Percentiles rank a stretch among this genome's conserved stretches.
Conservation (phyloP, 495 filamentous ascomycete genomes). For the Amorphotheca resinae region DNA sequence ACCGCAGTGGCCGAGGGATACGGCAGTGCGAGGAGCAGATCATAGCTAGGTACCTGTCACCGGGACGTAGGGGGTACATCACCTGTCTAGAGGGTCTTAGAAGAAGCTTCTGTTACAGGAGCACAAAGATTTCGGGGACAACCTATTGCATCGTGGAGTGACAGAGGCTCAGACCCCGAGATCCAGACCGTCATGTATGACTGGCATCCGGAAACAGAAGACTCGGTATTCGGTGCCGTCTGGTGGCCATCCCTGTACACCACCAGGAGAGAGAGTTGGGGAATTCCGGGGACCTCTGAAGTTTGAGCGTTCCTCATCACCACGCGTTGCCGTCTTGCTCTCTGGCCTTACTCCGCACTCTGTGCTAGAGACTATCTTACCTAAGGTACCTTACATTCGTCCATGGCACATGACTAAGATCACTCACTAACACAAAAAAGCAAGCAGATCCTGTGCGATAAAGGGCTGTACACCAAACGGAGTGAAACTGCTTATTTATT, state of each 20-base stretch:
- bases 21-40: too few relatives aligned
- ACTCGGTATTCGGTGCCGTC: background rate
- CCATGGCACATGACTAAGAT: background rate
- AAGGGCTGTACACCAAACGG: too few relatives aligned
- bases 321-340: background rate
- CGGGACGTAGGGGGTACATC: too few relatives aligned
- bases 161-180: too few relatives aligned
- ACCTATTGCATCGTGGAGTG: constrained; percentile 10
- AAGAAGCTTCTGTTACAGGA: constrained; percentile 11
- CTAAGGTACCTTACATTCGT: background rate
- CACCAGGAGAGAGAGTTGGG: too few relatives aligned
- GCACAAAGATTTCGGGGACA: constrained; percentile 5
- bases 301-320: background rate
- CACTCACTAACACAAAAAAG: too few relatives aligned
- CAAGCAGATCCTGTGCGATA: too few relatives aligned
- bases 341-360: background rate
- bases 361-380: background rate
- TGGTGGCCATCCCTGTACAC: too few relatives aligned
- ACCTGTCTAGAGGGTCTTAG: background rate
- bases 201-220: background rate
- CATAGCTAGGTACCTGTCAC: too few relatives aligned
- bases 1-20: constrained; percentile 6
- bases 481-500: too few relatives aligned
- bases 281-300: too few relatives aligned
- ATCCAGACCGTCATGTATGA: background rate